Evolutionary conservation across 352 stramenopile genomes (phyloP), one percentile per base, ranked within the genome.

Genomic region (Aphanomyces stellatus): DNA sequence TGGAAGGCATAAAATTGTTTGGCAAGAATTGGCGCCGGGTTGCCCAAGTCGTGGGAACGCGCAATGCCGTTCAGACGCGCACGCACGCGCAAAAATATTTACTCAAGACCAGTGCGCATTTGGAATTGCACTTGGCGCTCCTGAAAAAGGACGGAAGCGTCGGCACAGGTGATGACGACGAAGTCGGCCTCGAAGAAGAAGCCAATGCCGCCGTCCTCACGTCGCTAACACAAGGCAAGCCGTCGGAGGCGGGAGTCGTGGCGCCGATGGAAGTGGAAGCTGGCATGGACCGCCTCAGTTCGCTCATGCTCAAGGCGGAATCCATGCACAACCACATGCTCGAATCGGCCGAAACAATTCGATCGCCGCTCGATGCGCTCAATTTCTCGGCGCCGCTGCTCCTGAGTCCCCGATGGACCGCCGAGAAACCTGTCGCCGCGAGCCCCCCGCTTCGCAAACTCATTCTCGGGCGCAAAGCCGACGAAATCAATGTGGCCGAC

Each of bases 41-140:
- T 37, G 85, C 87, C 17, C 79, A 93, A 64, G 82, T 93, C 34
- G 85, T 96, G 41, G 79, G 71, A 61, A 92, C 87, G 33, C 82
- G 87, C 41, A 93, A 82, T 35, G 85, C 85, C n/a, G 86, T 96
- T 56, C 87, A 96, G 73, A 93, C 85, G 43, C 85, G 87, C 41
- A 94, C 87, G 34, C 87, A 96, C 69, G 87, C 87, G 51, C 87
- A 96, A 74, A 96, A 96, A 72, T 96, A 96, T 89, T 91, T 96
- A 84, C 88, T 93, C 73, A 96, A 96, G 79, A 67, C 60, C 13
- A 67, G 60, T 28, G 60, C 60, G 11, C 60, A 67, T 28, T 51
- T 67, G 22, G 60, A 67, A 28, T 57, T 67, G n/a, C 60, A 67
- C 33, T 51, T 67, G 17, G 40, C 60, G 22, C 42, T 67, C 2